Conservation (phyloP, 1,139 yeast species). For the Geotrichum histeridarum region DNA sequence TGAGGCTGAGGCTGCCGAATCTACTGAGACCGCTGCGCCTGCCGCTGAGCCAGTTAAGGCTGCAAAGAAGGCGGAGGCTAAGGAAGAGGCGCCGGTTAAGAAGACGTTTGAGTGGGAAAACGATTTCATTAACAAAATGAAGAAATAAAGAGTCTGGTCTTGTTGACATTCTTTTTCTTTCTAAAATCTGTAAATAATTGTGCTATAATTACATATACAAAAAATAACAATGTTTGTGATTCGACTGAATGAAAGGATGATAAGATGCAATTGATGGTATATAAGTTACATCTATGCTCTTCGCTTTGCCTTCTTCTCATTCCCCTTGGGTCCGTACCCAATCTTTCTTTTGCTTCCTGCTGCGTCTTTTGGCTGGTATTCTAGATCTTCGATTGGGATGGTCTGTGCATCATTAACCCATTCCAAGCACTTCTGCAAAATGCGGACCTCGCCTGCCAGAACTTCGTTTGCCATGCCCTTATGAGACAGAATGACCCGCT, state of each 20-base stretch:
- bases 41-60: conserved; percentile 6
- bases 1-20: conserved; percentile 4
- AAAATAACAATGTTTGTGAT: too few relatives aligned
- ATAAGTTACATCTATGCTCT: background rate
- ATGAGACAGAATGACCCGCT: conserved; percentile 23
- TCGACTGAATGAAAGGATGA: too few relatives aligned
- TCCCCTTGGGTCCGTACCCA: conserved; percentile 2
- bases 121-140: conserved; percentile 25
- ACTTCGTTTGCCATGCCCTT: conserved; percentile 29
- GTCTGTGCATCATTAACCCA: conserved; percentile 11
- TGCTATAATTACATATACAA: too few relatives aligned
- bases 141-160: background rate
- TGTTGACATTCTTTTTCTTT: too few relatives aligned
- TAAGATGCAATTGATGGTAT: too few relatives aligned
- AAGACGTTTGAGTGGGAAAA: conserved; percentile 33
- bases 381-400: background rate
- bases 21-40: conserved; percentile 10
- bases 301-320: background rate
- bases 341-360: background rate
- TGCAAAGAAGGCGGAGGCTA: conserved; percentile 15
- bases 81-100: conserved; percentile 7
- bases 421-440: conserved; percentile 17
- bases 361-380: background rate
- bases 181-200: too few relatives aligned
- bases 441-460: conserved; percentile 28